Percentiles rank a stretch among this genome's conserved stretches.
phyloP scores from a whole-genome alignment of 768 basidiomycete species.

The Mycena belliarum region DNA sequence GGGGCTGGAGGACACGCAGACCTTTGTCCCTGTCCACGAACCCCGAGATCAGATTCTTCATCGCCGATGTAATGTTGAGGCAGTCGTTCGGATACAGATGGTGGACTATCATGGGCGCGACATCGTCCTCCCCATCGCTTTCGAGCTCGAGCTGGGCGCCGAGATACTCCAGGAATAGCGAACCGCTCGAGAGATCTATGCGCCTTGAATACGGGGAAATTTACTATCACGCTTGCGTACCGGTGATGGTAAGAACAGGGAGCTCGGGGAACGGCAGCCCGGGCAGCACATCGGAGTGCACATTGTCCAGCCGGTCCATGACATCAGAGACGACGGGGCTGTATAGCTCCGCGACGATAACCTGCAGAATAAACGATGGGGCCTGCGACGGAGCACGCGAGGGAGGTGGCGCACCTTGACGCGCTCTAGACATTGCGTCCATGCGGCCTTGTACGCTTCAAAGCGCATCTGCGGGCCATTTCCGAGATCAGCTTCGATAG shows the following conservation, averaged over 20 bases:
- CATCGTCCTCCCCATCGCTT: neutral
- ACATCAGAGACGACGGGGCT: conserved; percentile 49
- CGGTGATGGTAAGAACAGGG: conserved; percentile 57
- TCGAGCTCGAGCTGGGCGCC: conserved; percentile 34
- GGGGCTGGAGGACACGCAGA: neutral
- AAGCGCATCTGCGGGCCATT: conserved; percentile 46
- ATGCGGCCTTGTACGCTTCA: conserved; percentile 54
- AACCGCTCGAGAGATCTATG: conserved; percentile 46
- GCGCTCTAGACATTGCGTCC: conserved; percentile 58
- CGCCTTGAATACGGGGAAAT: neutral
- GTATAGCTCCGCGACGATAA: conserved; percentile 48
- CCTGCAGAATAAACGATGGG: conserved; percentile 31
- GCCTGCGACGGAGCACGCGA: neutral
- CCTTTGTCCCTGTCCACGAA: conserved; percentile 43
- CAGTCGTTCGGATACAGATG: conserved; percentile 65
- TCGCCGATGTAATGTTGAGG: conserved; percentile 47
- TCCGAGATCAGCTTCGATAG: conserved; percentile 33
- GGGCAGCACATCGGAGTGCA: conserved; percentile 48
- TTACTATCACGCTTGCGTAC: conserved; percentile 33
- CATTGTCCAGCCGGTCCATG: conserved; percentile 40
- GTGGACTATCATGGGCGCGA: conserved; percentile 29
- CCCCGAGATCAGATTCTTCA: conserved; percentile 56
- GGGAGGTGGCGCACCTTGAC: conserved; percentile 46
- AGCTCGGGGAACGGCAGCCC: conserved; percentile 63
- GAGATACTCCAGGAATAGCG: conserved; percentile 49